Conservation (phyloP, 768 basidiomycete genomes). For the Lactarius vividus region DNA sequence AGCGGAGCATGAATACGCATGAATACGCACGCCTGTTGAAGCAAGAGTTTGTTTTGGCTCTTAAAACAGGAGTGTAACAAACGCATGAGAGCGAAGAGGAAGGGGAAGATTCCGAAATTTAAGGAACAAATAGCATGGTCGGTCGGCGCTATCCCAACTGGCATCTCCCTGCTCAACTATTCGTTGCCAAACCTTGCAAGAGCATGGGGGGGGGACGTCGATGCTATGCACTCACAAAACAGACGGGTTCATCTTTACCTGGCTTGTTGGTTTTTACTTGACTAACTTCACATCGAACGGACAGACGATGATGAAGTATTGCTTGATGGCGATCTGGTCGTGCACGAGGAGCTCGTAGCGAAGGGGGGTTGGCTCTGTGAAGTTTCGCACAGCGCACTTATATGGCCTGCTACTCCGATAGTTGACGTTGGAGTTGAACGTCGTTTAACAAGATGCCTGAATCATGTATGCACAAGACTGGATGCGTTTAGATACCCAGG, state of each 20-base stretch:
- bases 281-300: not conserved
- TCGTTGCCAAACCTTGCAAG: not conserved
- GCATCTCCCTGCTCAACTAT: not conserved
- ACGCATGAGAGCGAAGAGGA: slow-evolving; percentile 21
- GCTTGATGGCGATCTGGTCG: slow-evolving; percentile 9
- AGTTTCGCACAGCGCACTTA: slow-evolving; percentile 18
- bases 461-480: not conserved
- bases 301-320: slow-evolving; percentile 13
- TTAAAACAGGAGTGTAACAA: slow-evolving; percentile 1
- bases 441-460: too few species aligned
- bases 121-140: slow-evolving; percentile 6
- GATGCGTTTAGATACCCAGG: not conserved
- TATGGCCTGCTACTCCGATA: slow-evolving; percentile 12
- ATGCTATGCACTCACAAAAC: not conserved
- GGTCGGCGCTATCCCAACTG: not conserved
- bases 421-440: not conserved
- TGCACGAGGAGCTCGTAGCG: slow-evolving; percentile 11
- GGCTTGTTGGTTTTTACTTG: not conserved
- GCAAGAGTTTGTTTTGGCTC: not conserved
- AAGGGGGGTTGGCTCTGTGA: slow-evolving; percentile 11
- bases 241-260: not conserved
- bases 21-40: slow-evolving; percentile 15
- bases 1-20: slow-evolving; percentile 36
- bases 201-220: not conserved
- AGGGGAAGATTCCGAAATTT: slow-evolving; percentile 9